These are phyloP conservation scores for Saccharum officinarum DNA, from an alignment of 176 grass and related monocot genomes.

Conservation along the genomic window DNA sequence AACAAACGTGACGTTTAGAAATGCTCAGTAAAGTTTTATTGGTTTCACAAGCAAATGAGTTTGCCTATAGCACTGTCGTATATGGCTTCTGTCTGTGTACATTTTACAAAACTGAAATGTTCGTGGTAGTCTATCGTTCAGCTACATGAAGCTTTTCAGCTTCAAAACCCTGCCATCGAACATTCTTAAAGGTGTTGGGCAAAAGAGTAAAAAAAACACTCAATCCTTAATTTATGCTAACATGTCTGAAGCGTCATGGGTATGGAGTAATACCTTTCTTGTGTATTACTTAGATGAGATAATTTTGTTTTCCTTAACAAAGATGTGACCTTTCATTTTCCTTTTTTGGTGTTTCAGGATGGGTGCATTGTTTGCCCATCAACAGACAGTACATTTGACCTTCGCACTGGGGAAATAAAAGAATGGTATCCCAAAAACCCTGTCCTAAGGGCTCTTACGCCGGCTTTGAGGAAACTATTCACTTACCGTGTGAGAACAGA, in stretches of 20 bases:
- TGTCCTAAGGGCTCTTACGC: constrained; percentile 86
- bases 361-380: constrained; percentile 92
- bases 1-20: too few relatives aligned
- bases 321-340: not conserved
- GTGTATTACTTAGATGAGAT: not conserved
- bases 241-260: not conserved
- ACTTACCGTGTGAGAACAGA: constrained; percentile 75
- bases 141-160: not conserved
- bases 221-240: not conserved
- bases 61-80: not conserved
- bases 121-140: not conserved
- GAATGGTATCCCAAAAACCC: constrained; percentile 99
- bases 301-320: not conserved
- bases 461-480: constrained; percentile 75
- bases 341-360: constrained; percentile 55
- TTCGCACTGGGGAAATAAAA: constrained; percentile 82
- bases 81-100: not conserved
- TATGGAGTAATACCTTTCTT: not conserved
- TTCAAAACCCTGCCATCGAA: not conserved
- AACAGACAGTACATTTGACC: constrained; percentile 95
- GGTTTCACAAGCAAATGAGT: not conserved
- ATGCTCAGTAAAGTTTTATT: not conserved
- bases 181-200: not conserved
- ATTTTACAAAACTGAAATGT: not conserved
- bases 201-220: not conserved